phyloP scores from a whole-genome alignment of 306 rosid genomes.

The Arachis stenosperma region DNA sequence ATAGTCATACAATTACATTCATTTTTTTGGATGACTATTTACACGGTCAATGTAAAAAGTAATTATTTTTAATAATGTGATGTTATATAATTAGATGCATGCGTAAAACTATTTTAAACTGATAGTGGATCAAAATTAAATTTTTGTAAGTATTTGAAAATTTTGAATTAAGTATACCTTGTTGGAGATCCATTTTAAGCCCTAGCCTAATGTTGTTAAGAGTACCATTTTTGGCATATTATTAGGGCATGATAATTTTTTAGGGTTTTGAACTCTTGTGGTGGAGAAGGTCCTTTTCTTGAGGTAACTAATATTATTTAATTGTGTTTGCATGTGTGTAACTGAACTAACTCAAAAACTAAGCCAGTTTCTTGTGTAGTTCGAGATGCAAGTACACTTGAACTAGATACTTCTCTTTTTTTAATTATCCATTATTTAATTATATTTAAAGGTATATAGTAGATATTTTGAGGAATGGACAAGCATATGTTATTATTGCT shows the following conservation, averaged over 20 bases:
- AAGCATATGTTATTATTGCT: conserved; percentile 8
- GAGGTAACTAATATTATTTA: conserved; percentile 35
- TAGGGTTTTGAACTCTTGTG: conserved; percentile 3
- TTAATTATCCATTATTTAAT: conserved; percentile 4
- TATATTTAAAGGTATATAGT: neutral
- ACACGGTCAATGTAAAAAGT: too few relatives aligned
- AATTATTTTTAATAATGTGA: too few relatives aligned
- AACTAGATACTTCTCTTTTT: conserved; percentile 40
- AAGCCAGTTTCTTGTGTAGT: conserved; percentile 48
- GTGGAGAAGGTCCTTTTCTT: neutral
- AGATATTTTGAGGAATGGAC: conserved; percentile 39
- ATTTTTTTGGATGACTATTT: too few relatives aligned
- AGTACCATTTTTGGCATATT: conserved; percentile 31
- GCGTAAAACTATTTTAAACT: too few relatives aligned
- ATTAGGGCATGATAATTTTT: conserved; percentile 4
- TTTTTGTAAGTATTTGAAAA: too few relatives aligned
- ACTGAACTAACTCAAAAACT: conserved; percentile 44
- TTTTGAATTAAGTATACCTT: neutral
- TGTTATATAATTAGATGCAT: too few relatives aligned
- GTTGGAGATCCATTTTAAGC: conserved; percentile 20
- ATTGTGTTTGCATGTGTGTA: conserved; percentile 42
- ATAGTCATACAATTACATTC: too few relatives aligned
- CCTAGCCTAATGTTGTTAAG: neutral
- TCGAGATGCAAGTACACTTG: conserved; percentile 67
- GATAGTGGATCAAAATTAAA: too few relatives aligned